phyloP scores from a whole-genome alignment of 1,284 basidiomycete genomes.

The Boletus smithii region DNA sequence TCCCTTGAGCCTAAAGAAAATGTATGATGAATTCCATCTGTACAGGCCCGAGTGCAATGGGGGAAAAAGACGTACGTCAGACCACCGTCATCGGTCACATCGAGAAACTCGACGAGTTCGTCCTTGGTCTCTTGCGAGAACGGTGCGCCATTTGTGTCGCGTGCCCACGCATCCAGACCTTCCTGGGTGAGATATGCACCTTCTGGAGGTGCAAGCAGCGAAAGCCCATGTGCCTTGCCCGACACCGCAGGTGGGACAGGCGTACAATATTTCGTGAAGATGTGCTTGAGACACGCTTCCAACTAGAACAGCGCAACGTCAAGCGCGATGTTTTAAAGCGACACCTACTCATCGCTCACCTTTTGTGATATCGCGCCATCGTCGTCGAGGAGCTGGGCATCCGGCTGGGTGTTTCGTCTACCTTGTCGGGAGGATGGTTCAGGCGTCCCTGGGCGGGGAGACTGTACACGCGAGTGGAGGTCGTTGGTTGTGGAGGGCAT shows the following conservation, averaged over 20 bases:
- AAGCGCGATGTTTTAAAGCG: not conserved
- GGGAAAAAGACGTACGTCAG: slow-evolving; percentile 55
- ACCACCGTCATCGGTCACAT: slow-evolving; percentile 66
- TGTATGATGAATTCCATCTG: slow-evolving; percentile 3
- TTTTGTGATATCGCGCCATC: slow-evolving; percentile 64
- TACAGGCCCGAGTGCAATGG: not conserved
- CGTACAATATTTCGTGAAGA: slow-evolving; percentile 71
- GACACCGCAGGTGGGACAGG: slow-evolving; percentile 37
- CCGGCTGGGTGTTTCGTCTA: slow-evolving; percentile 43
- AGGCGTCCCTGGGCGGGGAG: slow-evolving; percentile 56
- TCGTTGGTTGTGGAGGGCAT: slow-evolving; percentile 18
- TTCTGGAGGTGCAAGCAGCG: slow-evolving; percentile 48
- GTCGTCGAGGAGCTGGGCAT: slow-evolving; percentile 54
- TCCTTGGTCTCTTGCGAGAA: slow-evolving; percentile 73
- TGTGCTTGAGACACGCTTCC: slow-evolving; percentile 61
- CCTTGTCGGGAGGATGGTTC: slow-evolving; percentile 60
- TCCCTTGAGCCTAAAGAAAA: slow-evolving; percentile 56
- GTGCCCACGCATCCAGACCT: slow-evolving; percentile 69
- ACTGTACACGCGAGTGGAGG: slow-evolving; percentile 37
- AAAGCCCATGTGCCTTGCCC: slow-evolving; percentile 11
- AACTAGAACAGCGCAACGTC: slow-evolving; percentile 39
- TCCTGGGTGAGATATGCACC: slow-evolving; percentile 54
- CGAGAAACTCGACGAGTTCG: slow-evolving; percentile 70
- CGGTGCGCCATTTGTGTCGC: slow-evolving; percentile 71
- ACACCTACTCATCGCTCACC: slow-evolving; percentile 35